These are phyloP conservation scores for Dichomitus squalens DNA, from an alignment of 1,284 basidiomycete species.

Conservation along the genomic window DNA sequence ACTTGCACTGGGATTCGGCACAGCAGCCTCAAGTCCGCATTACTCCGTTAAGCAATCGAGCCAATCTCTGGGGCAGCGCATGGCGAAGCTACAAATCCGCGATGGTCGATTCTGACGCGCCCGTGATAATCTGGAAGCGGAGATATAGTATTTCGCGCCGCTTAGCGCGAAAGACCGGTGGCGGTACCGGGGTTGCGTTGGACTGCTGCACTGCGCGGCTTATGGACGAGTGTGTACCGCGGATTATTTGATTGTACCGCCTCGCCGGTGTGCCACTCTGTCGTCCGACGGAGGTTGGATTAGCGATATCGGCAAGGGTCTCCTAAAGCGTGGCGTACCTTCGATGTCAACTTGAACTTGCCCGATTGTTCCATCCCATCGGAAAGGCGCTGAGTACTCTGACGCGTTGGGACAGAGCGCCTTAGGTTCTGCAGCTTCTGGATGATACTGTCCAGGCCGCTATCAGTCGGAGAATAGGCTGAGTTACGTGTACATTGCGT, in stretches of 20 bases:
- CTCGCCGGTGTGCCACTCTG: not conserved
- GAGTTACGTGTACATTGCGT: not conserved
- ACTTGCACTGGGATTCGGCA: no score
- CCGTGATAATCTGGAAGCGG: not conserved
- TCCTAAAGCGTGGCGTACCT: not conserved
- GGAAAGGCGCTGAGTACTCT: not conserved
- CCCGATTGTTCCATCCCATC: not conserved
- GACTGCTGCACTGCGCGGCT: not conserved
- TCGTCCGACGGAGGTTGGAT: not conserved
- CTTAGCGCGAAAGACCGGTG: slow-evolving; percentile 2
- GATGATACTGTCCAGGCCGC: not conserved
- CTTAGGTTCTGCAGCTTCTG: not conserved
- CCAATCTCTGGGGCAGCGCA: not conserved
- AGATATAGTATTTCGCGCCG: not conserved
- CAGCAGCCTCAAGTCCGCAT: no score
- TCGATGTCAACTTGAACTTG: not conserved
- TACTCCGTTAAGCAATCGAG: not conserved
- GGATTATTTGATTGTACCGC: not conserved
- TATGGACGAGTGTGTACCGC: not conserved
- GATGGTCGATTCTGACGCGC: not conserved
- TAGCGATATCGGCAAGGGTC: not conserved
- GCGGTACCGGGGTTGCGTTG: not conserved
- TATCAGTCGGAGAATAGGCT: slow-evolving; percentile 8
- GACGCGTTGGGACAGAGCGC: not conserved
- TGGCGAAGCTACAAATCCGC: not conserved